A percentile compares a stretch with the other conserved stretches of the same genome.
These are phyloP conservation scores for Fonsecaea multimorphosa DNA, from an alignment of 2,329 filamentous ascomycete genomes.

Conservation along the genomic window DNA sequence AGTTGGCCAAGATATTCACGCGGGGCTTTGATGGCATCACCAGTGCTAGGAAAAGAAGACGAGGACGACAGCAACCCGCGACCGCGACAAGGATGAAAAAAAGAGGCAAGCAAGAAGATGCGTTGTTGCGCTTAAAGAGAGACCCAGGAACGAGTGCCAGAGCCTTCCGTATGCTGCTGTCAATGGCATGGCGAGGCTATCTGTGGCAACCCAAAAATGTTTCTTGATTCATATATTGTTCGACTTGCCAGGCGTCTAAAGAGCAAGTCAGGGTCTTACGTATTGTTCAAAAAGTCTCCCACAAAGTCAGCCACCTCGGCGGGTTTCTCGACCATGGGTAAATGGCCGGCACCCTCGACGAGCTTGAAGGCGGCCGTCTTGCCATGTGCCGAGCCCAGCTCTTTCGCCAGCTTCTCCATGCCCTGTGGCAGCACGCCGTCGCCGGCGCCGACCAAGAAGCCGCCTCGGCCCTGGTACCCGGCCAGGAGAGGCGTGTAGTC, in stretches of 20 bases:
- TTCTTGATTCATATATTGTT: not conserved
- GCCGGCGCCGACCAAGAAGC: slow-evolving; percentile 19
- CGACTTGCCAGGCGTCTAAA: not conserved
- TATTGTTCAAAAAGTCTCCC: slow-evolving; percentile 12
- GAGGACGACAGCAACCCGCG: too few relatives aligned
- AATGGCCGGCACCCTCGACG: slow-evolving; percentile 74
- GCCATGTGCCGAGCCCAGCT: slow-evolving; percentile 68
- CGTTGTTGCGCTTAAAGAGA: too few relatives aligned
- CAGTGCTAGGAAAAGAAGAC: too few relatives aligned
- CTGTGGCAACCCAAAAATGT: not conserved
- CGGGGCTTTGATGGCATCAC: too few relatives aligned
- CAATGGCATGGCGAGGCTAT: too few relatives aligned
- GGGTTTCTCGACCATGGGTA: slow-evolving; percentile 83
- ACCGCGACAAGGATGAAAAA: not conserved
- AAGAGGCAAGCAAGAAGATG: too few relatives aligned
- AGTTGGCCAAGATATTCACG: too few relatives aligned
- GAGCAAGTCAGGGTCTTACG: not conserved
- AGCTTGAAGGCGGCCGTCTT: slow-evolving; percentile 65
- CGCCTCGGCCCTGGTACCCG: slow-evolving; percentile 19
- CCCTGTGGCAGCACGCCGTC: slow-evolving; percentile 78
- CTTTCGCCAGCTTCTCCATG: slow-evolving; percentile 64
- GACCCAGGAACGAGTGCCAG: too few relatives aligned
- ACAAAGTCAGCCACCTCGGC: slow-evolving; percentile 47
- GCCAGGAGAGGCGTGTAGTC: slow-evolving; percentile 24
- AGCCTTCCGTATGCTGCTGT: too few relatives aligned